Evolutionary conservation across 1,284 basidiomycete genomes (phyloP).

Genomic region (Trichosporon asahii): DNA sequence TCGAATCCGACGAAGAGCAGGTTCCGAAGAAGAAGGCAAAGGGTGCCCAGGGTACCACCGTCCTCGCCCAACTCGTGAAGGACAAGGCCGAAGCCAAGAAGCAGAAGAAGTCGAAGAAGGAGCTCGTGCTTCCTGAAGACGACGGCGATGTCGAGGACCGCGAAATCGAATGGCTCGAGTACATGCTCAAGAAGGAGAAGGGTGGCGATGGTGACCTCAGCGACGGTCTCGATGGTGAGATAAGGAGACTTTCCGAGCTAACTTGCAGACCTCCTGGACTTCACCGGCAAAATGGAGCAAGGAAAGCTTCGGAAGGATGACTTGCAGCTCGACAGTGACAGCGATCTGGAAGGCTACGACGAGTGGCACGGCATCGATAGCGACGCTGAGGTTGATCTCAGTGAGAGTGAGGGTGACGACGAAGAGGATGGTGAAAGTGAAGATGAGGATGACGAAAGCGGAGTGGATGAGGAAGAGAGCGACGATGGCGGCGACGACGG

Average conservation of each 20-base stretch:
- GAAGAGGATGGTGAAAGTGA: slow-evolving; percentile 11
- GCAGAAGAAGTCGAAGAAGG: slow-evolving; percentile 31
- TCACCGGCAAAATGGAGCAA: slow-evolving; percentile 46
- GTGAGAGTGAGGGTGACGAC: slow-evolving; percentile 20
- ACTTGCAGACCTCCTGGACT: slow-evolving; percentile 56
- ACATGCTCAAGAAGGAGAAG: slow-evolving; percentile 59
- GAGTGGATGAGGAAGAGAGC: no score
- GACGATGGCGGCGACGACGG: slow-evolving; percentile 15
- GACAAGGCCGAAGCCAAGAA: slow-evolving; percentile 24
- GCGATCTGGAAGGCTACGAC: slow-evolving; percentile 18
- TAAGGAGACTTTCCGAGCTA: slow-evolving; percentile 28
- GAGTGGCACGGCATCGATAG: slow-evolving; percentile 14
- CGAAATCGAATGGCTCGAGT: slow-evolving; percentile 73
- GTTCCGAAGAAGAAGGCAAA: slow-evolving; percentile 22
- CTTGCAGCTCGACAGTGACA: slow-evolving; percentile 13
- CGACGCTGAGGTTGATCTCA: slow-evolving; percentile 12
- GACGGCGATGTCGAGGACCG: slow-evolving; percentile 62
- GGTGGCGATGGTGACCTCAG: slow-evolving; percentile 50
- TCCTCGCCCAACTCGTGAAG: slow-evolving; percentile 24
- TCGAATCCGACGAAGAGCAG: slow-evolving; percentile 39
- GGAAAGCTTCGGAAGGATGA: slow-evolving; percentile 12
- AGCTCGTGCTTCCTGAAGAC: slow-evolving; percentile 39
- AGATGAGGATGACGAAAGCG: slow-evolving; percentile 14
- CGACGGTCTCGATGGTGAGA: slow-evolving; percentile 62
- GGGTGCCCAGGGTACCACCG: neutral